phyloP scores from a whole-genome alignment of 2,329 filamentous ascomycete genomes.

The Mollisia scopiformis region DNA sequence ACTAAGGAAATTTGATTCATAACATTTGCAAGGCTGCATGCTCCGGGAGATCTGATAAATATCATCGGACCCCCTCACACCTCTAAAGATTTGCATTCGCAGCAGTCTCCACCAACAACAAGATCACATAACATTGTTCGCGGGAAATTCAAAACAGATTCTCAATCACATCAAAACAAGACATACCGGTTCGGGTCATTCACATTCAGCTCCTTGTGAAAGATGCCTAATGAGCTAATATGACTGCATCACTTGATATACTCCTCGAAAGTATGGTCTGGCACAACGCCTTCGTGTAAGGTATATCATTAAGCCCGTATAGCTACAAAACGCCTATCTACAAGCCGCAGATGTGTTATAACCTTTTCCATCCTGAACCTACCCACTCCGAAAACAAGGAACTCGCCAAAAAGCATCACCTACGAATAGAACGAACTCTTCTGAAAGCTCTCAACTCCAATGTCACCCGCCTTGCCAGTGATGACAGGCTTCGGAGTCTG shows the following conservation, averaged over 20 bases:
- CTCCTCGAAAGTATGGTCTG: background rate
- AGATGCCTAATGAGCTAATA: background rate
- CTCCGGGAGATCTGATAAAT: too few relatives aligned
- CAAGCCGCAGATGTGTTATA: background rate
- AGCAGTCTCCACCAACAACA: too few relatives aligned
- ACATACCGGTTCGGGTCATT: too few relatives aligned
- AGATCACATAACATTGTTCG: too few relatives aligned
- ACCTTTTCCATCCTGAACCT: background rate
- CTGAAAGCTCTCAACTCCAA: constrained; percentile 71
- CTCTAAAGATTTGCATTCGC: too few relatives aligned
- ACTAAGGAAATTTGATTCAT: too few relatives aligned
- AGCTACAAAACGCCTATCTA: constrained; percentile 3
- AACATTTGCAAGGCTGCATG: too few relatives aligned
- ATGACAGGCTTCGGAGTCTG: constrained; percentile 50
- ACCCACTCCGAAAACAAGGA: background rate
- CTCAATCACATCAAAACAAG: too few relatives aligned
- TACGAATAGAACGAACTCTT: constrained; percentile 68
- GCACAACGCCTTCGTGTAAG: background rate
- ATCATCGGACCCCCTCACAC: too few relatives aligned
- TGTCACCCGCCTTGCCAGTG: constrained; percentile 64
- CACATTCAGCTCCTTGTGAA: background rate
- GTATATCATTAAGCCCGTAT: background rate
- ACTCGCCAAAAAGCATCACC: background rate
- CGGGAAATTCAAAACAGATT: too few relatives aligned
- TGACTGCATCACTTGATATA: background rate